Percentiles rank a stretch among this genome's conserved stretches.
phyloP scores from a whole-genome alignment of 345 rosid genomes.

The Kandelia obovata region DNA sequence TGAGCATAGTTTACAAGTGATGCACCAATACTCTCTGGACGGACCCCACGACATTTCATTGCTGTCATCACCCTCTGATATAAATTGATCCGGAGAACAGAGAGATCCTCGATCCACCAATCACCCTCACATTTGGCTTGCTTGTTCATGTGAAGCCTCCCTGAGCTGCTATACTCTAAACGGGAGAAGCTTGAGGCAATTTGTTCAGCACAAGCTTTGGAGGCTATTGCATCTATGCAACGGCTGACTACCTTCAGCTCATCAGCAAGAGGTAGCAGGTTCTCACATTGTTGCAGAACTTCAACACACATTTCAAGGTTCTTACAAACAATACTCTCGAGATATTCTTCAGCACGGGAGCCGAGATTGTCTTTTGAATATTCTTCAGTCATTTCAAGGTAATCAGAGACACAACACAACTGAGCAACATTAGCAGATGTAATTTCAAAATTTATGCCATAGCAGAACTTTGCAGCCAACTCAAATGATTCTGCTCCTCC shows the following conservation, averaged over 20 bases:
- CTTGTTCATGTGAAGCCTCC: constrained; percentile 91
- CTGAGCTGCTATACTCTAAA: constrained; percentile 95
- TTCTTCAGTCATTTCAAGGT: constrained; percentile 93
- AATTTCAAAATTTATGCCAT: constrained; percentile 86
- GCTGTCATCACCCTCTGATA: constrained; percentile 80
- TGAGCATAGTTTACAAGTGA: constrained; percentile 84
- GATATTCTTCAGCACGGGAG: constrained; percentile 86
- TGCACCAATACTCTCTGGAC: constrained; percentile 91
- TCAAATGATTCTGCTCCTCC: constrained; percentile 87
- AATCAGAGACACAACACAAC: constrained; percentile 73
- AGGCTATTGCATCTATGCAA: constrained; percentile 89
- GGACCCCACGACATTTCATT: constrained; percentile 94
- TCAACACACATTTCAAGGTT: constrained; percentile 83
- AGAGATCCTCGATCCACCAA: constrained; percentile 97
- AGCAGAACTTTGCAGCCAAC: constrained; percentile 90
- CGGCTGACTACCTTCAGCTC: constrained; percentile 73
- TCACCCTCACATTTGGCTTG: constrained; percentile 75
- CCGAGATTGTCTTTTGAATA: constrained; percentile 82
- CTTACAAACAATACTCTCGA: constrained; percentile 78
- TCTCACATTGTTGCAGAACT: constrained; percentile 84
- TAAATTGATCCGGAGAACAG: constrained; percentile 74
- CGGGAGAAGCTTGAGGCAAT: constrained; percentile 95
- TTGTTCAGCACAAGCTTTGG: constrained; percentile 87
- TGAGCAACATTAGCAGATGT: constrained; percentile 86
- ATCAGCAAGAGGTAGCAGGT: constrained; percentile 86